Base-by-base conservation (phyloP, 2,329 filamentous ascomycete species). In the Hypoxylon sp. region DNA sequence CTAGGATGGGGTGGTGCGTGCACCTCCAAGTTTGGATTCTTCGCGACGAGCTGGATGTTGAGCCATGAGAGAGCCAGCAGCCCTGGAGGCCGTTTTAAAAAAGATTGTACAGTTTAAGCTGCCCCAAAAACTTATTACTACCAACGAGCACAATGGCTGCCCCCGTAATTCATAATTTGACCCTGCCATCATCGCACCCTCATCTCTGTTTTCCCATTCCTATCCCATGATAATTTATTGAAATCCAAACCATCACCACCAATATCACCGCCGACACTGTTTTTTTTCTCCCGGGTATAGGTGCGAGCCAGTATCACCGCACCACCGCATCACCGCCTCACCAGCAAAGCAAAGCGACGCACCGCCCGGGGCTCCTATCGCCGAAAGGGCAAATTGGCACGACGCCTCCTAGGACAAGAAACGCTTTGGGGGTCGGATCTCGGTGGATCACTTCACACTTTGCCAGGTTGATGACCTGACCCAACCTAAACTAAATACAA, bases 161-260 rank as follows among this genome's bases (percentile, higher is more conserved):
- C 77, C 78, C 78, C 76, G 78, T 78, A 79, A 77, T 75, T 75
- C 73, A 68, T 71, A 68, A 71, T 69, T 67, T 69, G 63, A 68
- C 68, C 69, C 69, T 72, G 69, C 70, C 69, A 71, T 61, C 70
- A 72, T 62, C 62, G 56, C 65, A 65, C 61, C 61, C 65, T 68
- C 64, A 67, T 61, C 58, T 55, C 53, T 65, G 36, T 57, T 65
- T 61, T 28, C 45, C 63, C 52, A 74, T 70, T 60, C 67, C 67
- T 67, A 68, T 65, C 66, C 64, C 60, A 62, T 63, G 63, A 62
- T 59, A 49, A 59, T 61, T 61, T 65, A 57, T 43, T 43, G 3
- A 11, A 48, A 58, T 65, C 60, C 63, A 70, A 68, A 65, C 60
- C 73, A 73, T 69, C 74, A 69, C 61, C 73, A 73, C 67, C 67